Conservation (phyloP, 176 grass and related monocot species). For the Microstegium vimineum region DNA sequence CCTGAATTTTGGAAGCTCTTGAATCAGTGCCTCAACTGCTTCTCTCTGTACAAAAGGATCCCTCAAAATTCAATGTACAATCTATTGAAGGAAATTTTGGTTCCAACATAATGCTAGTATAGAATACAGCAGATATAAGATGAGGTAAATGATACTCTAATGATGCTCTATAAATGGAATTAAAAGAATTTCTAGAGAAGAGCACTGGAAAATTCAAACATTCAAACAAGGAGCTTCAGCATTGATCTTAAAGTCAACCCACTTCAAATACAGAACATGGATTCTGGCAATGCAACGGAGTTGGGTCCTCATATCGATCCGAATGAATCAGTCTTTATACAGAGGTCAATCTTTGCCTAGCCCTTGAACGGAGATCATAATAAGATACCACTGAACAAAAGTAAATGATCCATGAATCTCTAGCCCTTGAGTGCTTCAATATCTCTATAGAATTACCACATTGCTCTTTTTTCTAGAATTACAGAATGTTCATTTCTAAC, state of each 20-base stretch:
- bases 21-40: slow-evolving; percentile 92
- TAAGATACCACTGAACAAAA: neutral
- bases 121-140: neutral
- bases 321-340: too few relatives aligned
- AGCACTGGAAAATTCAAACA: slow-evolving; percentile 7
- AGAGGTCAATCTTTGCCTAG: too few relatives aligned
- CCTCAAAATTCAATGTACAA: slow-evolving; percentile 5
- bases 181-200: neutral
- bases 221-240: neutral
- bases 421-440: neutral
- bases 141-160: neutral
- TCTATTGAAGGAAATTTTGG: neutral
- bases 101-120: neutral
- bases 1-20: slow-evolving; percentile 93
- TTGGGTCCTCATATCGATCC: too few relatives aligned
- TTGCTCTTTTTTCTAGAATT: neutral
- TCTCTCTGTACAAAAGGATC: slow-evolving; percentile 59
- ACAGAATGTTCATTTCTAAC: neutral
- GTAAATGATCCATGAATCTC: neutral
- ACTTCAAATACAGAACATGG: too few relatives aligned
- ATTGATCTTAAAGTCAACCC: too few relatives aligned
- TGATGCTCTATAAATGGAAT: neutral
- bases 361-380: neutral
- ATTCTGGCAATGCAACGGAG: too few relatives aligned
- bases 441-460: neutral